Evolutionary conservation across 768 basidiomycete species (phyloP), one percentile per base, ranked within the genome.

Genomic region (Suillus spraguei): DNA sequence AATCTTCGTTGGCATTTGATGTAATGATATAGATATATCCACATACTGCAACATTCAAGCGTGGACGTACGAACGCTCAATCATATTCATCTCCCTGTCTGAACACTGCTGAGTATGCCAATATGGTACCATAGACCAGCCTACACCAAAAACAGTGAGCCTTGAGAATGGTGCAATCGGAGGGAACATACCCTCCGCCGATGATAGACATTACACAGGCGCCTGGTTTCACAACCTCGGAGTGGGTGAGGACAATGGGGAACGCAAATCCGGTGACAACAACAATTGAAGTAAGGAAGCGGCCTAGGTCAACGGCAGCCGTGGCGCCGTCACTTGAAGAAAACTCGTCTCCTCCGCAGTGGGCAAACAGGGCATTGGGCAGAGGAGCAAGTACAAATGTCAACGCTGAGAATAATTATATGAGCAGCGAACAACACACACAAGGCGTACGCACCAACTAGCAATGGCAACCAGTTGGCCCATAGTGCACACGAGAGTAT

Each of bases 401-500:
- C 64, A 97, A 78, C 11, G 97, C 97, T 98, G 66, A 42, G 53
- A 22, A 13, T 17, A 22, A 41, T 46, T 39, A 65, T 49, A 33
- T 60, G 46, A 61, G 42, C 13, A 39, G 50, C 33, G 59, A 32
- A 50, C 24, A 17, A 14, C 22, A 44, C 3, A 28, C 10, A 17
- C 60, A 32, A 46, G 44, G 41, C 24, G 22, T 22, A 81, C 92
- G 66, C 69, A 97, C 97, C 97, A 67, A 98, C 97, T 67, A 99
- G 84, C 59, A 99, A 82, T 39, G 97, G 97, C 24, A 99, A 82
- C 97, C 97, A 99, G 75, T 99, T 99, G 16, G 87, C 80, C 90
- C 91, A 99, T 36, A 99, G 80, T 8, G 97, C 97, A 74, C 97
- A 99, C 1, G 94, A 94, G 28, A 99, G 88, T 75, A 99, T 99